Percentiles rank a stretch among this genome's conserved stretches.
Conservation (phyloP, 2,329 filamentous ascomycete genomes). For the Paramyrothecium sp. region DNA sequence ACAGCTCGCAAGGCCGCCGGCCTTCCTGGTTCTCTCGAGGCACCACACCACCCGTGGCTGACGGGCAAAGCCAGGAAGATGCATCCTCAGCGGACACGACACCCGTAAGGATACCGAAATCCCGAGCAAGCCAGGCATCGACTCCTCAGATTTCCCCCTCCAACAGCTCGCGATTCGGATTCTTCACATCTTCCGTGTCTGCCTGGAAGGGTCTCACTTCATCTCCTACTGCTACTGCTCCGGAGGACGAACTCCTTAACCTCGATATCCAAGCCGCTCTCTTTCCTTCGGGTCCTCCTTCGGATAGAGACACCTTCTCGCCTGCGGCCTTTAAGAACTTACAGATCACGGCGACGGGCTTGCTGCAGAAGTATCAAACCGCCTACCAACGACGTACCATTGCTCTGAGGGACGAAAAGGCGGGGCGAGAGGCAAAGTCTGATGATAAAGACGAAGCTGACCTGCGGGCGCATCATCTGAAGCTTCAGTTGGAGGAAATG, state of each 20-base stretch:
- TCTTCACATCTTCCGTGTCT: conserved; percentile 45
- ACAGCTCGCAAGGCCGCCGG: conserved; percentile 12
- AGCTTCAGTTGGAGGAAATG: conserved; percentile 60
- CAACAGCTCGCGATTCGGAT: conserved; percentile 41
- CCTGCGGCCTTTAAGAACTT: conserved; percentile 61
- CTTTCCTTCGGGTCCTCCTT: conserved; percentile 43
- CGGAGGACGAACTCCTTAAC: conserved; percentile 52
- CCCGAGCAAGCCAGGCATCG: conserved; percentile 14
- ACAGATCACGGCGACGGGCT: conserved; percentile 54
- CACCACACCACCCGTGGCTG: conserved; percentile 4
- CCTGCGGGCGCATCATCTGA: conserved; percentile 51
- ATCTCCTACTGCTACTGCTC: conserved; percentile 20
- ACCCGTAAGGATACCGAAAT: conserved; percentile 1
- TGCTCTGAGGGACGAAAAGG: conserved; percentile 48
- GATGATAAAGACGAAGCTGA: conserved; percentile 58
- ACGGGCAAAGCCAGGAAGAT: conserved; percentile 1
- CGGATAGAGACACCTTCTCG: conserved; percentile 51
- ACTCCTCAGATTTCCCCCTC: conserved; percentile 31
- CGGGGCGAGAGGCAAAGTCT: conserved; percentile 50
- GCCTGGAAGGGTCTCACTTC: conserved; percentile 30
- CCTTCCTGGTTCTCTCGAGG: conserved; percentile 21
- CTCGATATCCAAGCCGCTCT: conserved; percentile 55
- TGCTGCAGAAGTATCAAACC: conserved; percentile 55
- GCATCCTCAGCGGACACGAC: conserved; percentile 10
- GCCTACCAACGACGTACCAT: conserved; percentile 55